Evolutionary conservation across 805 yeast genomes (phyloP).

Genomic region (Wickerhamomyces kurtzmanii): DNA sequence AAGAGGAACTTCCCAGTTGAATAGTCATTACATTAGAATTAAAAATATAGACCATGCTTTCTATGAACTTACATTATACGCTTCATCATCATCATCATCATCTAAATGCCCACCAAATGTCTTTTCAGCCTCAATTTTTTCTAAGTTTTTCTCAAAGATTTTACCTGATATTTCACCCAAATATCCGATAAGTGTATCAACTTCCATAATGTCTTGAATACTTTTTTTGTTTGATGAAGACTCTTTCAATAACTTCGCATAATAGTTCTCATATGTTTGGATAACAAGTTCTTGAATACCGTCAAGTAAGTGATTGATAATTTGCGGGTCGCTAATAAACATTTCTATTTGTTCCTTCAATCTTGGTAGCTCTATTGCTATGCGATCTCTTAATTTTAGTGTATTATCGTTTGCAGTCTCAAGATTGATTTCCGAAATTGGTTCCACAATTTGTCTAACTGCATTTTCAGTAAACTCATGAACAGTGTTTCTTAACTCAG

Average conservation of each 20-base stretch:
- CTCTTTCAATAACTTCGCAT: constrained; percentile 21
- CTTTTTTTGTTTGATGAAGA: constrained; percentile 20
- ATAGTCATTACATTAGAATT: background rate
- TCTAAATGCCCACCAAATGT: background rate
- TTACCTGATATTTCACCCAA: constrained; percentile 25
- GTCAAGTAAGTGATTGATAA: constrained; percentile 43
- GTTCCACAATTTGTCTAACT: constrained; percentile 35
- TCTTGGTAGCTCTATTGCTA: constrained; percentile 47
- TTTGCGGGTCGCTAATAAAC: constrained; percentile 48
- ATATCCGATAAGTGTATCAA: constrained; percentile 48
- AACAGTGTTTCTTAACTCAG: constrained; percentile 62
- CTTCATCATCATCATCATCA: constrained; percentile 8
- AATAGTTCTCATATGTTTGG: constrained; percentile 47
- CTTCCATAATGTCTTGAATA: constrained; percentile 47
- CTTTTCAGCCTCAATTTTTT: constrained; percentile 4
- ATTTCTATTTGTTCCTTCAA: constrained; percentile 37
- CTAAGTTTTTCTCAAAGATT: constrained; percentile 17
- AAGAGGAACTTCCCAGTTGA: constrained; percentile 37
- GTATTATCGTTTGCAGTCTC: constrained; percentile 22
- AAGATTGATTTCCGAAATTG: constrained; percentile 20
- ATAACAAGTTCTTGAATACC: constrained; percentile 56
- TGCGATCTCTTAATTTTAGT: constrained; percentile 33
- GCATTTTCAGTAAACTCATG: constrained; percentile 58
- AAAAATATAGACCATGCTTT: too few species aligned
- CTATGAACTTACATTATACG: constrained; percentile 1